phyloP scores from a whole-genome alignment of 1,284 basidiomycete species.

The Mrakiaceae sp. region DNA sequence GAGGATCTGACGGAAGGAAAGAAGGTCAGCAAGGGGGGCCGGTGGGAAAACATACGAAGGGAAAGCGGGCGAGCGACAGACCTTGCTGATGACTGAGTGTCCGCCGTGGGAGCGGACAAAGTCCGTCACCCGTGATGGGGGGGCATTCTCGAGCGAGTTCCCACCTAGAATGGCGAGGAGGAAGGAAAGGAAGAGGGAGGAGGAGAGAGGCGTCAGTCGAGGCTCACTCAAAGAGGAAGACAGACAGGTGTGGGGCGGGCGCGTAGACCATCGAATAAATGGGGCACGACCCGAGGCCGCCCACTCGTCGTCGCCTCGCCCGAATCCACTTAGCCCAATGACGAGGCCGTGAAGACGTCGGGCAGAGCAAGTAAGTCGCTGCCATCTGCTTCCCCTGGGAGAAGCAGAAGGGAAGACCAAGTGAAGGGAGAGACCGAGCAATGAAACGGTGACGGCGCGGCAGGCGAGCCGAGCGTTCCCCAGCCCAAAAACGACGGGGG shows the following conservation, averaged over 20 bases:
- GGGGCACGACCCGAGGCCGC: too few relatives aligned
- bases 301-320: too few relatives aligned
- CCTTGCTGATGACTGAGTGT: conserved; percentile 98
- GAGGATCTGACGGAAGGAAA: conserved; percentile 52
- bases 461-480: too few relatives aligned
- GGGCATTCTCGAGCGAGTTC: conserved; percentile 76
- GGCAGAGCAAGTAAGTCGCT: too few relatives aligned
- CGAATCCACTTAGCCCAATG: too few relatives aligned
- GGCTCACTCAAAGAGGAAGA: background rate
- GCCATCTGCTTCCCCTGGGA: too few relatives aligned
- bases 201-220: background rate
- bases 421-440: too few relatives aligned
- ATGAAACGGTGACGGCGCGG: too few relatives aligned
- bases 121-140: conserved; percentile 68
- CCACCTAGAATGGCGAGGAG: conserved; percentile 50
- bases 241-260: background rate
- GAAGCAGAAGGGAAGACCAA: too few relatives aligned
- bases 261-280: too few relatives aligned
- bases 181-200: conserved; percentile 3
- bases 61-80: conserved; percentile 32
- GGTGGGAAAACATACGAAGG: background rate
- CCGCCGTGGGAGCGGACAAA: conserved; percentile 87
- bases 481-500: too few relatives aligned
- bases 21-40: conserved; percentile 1
- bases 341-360: too few relatives aligned